These are phyloP conservation scores for Paramarasmius palmivorus DNA, from an alignment of 1,284 basidiomycete genomes.

Conservation along the genomic window DNA sequence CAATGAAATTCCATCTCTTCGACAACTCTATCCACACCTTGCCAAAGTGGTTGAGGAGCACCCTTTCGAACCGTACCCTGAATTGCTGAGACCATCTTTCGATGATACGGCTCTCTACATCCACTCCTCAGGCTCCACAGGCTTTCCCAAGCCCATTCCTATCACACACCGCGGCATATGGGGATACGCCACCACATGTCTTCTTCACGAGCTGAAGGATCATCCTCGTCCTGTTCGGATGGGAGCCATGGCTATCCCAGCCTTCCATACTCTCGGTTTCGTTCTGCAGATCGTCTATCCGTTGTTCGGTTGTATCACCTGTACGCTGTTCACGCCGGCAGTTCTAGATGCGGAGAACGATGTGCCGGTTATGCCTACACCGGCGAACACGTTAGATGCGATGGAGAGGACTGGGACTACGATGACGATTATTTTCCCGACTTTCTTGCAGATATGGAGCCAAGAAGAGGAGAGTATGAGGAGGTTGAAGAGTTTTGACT, in stretches of 20 bases:
- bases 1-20: slow-evolving; percentile 31
- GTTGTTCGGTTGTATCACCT: slow-evolving; percentile 23
- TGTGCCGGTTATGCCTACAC: slow-evolving; percentile 31
- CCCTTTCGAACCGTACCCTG: slow-evolving; percentile 31
- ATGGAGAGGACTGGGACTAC: slow-evolving; percentile 25
- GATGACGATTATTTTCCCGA: slow-evolving; percentile 31
- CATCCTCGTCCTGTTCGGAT: not conserved
- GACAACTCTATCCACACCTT: slow-evolving; percentile 30
- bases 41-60: slow-evolving; percentile 19
- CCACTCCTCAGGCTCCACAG: slow-evolving; percentile 15
- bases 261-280: slow-evolving; percentile 10
- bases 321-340: slow-evolving; percentile 30
- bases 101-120: slow-evolving; percentile 20
- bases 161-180: slow-evolving; percentile 3
- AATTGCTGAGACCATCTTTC: slow-evolving; percentile 24
- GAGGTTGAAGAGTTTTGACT: slow-evolving; percentile 22
- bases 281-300: slow-evolving; percentile 19
- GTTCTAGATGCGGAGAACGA: slow-evolving; percentile 22
- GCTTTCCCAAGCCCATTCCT: slow-evolving; percentile 13
- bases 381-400: slow-evolving; percentile 33
- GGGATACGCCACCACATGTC: not conserved
- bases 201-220: not conserved
- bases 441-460: slow-evolving; percentile 36
- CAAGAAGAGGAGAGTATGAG: slow-evolving; percentile 25
- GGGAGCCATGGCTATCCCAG: slow-evolving; percentile 5